Conservation (phyloP, 345 rosid genomes). For the Melaleuca quinquenervia region DNA sequence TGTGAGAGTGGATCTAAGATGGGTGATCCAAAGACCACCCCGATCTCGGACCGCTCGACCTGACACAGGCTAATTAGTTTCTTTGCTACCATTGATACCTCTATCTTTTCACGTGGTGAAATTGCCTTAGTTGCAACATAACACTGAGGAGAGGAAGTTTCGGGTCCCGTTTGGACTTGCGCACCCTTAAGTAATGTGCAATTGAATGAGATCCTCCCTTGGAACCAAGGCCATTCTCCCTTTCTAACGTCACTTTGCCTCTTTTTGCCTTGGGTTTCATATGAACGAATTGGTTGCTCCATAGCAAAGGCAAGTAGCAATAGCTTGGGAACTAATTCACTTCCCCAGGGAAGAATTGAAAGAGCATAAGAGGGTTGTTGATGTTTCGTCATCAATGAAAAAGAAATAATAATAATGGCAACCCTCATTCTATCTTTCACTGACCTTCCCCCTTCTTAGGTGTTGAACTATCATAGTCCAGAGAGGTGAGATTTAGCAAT, state of each 20-base stretch:
- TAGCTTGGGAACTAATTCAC: not conserved
- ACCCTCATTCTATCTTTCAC: not conserved
- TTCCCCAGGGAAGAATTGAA: not conserved
- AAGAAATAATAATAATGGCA: not conserved
- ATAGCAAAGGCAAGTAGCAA: not conserved
- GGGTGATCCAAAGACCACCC: not conserved
- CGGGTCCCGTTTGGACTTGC: not conserved
- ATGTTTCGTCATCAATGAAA: constrained; percentile 4
- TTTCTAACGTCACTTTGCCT: not conserved
- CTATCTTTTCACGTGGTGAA: not conserved
- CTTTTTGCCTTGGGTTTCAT: not conserved
- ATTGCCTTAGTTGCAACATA: not conserved
- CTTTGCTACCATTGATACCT: not conserved
- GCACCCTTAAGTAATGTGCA: not conserved
- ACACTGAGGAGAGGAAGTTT: not conserved
- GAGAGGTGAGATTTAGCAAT: constrained; percentile 20
- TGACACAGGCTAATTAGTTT: not conserved
- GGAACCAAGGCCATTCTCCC: not conserved
- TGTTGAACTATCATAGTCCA: constrained; percentile 26
- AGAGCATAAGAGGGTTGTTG: not conserved
- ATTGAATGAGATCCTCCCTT: not conserved
- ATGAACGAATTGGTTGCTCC: not conserved
- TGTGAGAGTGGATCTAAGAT: not conserved
- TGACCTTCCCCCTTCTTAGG: not conserved
- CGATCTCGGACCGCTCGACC: not conserved